Percentiles rank a stretch among this genome's conserved stretches.
phyloP scores from a whole-genome alignment of 2,329 filamentous ascomycete genomes.

The Colletotrichum shisoi region DNA sequence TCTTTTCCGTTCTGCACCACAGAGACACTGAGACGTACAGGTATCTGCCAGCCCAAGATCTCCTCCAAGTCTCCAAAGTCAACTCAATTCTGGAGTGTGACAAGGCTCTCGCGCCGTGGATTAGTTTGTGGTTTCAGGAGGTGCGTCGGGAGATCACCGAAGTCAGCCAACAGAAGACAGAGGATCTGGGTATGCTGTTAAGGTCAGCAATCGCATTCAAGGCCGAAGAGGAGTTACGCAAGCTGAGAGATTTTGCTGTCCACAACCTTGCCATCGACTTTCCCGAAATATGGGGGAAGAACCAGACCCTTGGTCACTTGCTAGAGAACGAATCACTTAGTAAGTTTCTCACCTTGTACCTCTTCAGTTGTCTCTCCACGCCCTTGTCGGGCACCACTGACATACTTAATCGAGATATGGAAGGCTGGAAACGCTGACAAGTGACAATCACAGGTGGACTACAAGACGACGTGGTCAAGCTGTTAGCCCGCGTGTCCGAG shows the following conservation, averaged over 20 bases:
- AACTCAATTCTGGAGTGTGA: constrained; percentile 8
- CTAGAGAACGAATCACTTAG: not conserved
- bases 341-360: not conserved
- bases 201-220: constrained; percentile 16
- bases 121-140: constrained; percentile 1
- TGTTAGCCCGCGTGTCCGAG: not conserved
- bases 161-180: not conserved
- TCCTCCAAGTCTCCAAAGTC: not conserved
- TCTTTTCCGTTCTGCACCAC: constrained; percentile 22
- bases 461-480: not conserved
- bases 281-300: not conserved
- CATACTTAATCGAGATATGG: not conserved
- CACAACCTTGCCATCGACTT: not conserved
- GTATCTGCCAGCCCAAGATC: not conserved
- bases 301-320: not conserved
- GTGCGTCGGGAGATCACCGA: not conserved
- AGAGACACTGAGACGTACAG: constrained; percentile 10
- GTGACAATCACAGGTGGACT: not conserved
- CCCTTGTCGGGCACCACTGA: too few relatives aligned
- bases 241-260: not conserved
- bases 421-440: not conserved
- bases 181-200: not conserved
- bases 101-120: constrained; percentile 12
- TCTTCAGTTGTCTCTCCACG: not conserved
- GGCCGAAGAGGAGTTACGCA: not conserved